Evolutionary conservation across 805 yeast species (phyloP).

Genomic region (Kluyveromyces lactis): DNA sequence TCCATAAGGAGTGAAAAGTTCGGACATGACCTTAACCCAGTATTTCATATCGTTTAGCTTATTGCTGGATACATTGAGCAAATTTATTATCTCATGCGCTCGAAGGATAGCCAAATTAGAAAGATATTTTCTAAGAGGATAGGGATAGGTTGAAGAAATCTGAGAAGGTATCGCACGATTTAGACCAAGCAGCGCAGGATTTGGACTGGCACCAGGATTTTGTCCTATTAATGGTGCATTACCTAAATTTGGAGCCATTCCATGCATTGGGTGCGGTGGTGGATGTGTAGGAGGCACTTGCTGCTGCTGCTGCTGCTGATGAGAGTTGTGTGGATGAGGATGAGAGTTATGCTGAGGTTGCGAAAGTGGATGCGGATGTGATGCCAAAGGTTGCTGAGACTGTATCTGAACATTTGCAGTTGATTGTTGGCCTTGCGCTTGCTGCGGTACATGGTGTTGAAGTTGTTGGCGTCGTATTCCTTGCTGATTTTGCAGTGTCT

Average conservation of each 20-base stretch:
- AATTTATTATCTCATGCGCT: constrained; percentile 42
- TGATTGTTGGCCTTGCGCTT: constrained; percentile 5
- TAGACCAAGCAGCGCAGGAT: not conserved
- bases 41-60: constrained; percentile 37
- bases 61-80: constrained; percentile 35
- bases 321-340: not conserved
- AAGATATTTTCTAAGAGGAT: constrained; percentile 30
- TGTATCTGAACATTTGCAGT: not conserved
- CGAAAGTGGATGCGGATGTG: not conserved
- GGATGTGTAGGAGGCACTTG: constrained; percentile 5
- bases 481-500: too few relatives aligned
- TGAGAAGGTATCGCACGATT: not conserved
- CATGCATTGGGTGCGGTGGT: not conserved
- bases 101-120: constrained; percentile 45
- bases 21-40: constrained; percentile 43
- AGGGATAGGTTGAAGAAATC: constrained; percentile 10
- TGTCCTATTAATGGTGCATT: not conserved
- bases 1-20: constrained; percentile 46
- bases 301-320: constrained; percentile 22
- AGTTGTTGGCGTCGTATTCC: not conserved
- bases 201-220: not conserved
- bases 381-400: not conserved
- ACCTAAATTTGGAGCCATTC: not conserved
- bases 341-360: not conserved
- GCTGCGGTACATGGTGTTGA: constrained; percentile 7